Conservation (phyloP, 371 early-diverging fungal genomes). For the Apophysomyces elegans region DNA sequence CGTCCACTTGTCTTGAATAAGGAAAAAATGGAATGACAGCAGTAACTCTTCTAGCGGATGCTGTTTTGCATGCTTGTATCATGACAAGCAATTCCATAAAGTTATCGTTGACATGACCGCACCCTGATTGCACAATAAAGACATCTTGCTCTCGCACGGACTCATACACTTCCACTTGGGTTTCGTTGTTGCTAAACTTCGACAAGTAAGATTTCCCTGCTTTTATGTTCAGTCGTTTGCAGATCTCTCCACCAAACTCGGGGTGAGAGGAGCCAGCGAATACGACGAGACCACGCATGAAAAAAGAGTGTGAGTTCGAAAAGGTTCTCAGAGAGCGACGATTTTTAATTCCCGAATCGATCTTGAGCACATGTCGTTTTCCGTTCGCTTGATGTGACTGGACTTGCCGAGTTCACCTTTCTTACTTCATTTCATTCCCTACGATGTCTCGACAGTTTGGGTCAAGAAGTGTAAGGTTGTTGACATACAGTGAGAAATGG, state of each 20-base stretch:
- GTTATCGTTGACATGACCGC: slow-evolving; percentile 86
- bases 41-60: slow-evolving; percentile 83
- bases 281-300: slow-evolving; percentile 41
- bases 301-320: too few species aligned
- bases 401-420: neutral
- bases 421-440: neutral
- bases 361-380: too few species aligned
- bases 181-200: slow-evolving; percentile 88
- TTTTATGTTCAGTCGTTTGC: slow-evolving; percentile 80
- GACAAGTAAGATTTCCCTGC: slow-evolving; percentile 53
- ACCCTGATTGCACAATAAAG: slow-evolving; percentile 90
- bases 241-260: slow-evolving; percentile 75
- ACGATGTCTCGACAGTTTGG: slow-evolving; percentile 50
- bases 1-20: slow-evolving; percentile 86
- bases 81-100: slow-evolving; percentile 83
- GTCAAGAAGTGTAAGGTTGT: slow-evolving; percentile 45
- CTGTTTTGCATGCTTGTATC: slow-evolving; percentile 87
- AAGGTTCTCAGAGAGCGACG: too few species aligned
- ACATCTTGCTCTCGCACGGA: slow-evolving; percentile 93
- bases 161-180: slow-evolving; percentile 85
- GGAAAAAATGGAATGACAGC: slow-evolving; percentile 96
- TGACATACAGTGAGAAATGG: neutral
- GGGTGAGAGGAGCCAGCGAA: slow-evolving; percentile 87
- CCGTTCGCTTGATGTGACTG: neutral
- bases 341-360: too few species aligned